These are phyloP conservation scores for Cryptomeria japonica DNA, from an alignment of 75 land plant genomes.

Conservation along the genomic window DNA sequence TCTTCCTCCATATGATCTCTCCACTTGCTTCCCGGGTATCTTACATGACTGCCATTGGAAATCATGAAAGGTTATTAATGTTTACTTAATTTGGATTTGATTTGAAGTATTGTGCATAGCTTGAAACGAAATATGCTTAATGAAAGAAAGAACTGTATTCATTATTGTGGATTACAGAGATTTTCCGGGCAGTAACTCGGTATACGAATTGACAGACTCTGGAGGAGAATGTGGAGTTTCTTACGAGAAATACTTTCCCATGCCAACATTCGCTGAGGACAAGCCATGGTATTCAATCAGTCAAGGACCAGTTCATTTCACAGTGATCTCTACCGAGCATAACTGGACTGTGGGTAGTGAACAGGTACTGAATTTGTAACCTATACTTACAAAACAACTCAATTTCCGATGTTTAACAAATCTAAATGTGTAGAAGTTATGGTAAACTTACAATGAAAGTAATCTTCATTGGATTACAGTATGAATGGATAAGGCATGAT, in stretches of 20 bases:
- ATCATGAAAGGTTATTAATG: conserved; percentile 71
- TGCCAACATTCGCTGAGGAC: conserved; percentile 70
- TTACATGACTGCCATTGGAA: conserved; percentile 71
- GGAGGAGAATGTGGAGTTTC: conserved; percentile 96
- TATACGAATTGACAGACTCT: conserved; percentile 67
- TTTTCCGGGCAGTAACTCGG: conserved; percentile 48
- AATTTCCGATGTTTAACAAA: too few species aligned
- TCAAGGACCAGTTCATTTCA: conserved; percentile 78
- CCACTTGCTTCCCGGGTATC: conserved; percentile 55
- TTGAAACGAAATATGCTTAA: not conserved
- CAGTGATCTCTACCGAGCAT: conserved; percentile 89
- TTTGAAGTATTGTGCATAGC: not conserved
- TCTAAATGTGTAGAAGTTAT: too few species aligned
- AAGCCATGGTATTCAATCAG: conserved; percentile 95
- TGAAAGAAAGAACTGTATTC: not conserved
- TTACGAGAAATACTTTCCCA: conserved; percentile 79
- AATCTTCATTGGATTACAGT: conserved; percentile 27
- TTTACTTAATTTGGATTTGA: not conserved
- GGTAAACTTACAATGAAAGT: not conserved
- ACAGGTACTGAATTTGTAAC: conserved; percentile 50
- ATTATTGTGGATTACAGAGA: conserved; percentile 41
- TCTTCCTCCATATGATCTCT: conserved; percentile 59
- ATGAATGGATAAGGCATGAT: conserved; percentile 66
- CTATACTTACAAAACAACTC: too few species aligned
- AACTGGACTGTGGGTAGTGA: conserved; percentile 60